phyloP scores from a whole-genome alignment of 768 basidiomycete genomes.

The Naganishia randhawae region DNA sequence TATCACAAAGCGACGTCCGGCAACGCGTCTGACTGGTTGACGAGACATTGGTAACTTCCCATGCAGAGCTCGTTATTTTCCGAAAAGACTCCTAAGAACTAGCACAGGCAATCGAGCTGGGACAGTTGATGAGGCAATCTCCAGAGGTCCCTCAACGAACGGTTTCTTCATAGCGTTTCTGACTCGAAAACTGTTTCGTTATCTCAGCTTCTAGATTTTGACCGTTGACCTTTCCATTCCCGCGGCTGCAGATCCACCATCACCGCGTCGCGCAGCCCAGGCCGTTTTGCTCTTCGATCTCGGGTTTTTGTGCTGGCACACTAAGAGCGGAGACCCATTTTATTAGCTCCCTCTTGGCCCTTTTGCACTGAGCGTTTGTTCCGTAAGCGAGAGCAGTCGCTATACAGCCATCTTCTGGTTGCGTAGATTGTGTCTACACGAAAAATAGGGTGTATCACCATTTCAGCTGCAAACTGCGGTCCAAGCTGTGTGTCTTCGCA shows the following conservation, averaged over 20 bases:
- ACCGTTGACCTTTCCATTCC: too few species aligned
- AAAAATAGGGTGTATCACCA: not conserved
- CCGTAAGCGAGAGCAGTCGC: not conserved
- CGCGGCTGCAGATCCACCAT: not conserved
- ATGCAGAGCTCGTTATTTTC: too few species aligned
- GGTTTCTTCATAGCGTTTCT: too few species aligned
- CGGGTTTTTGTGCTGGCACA: not conserved
- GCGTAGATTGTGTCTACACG: constrained; percentile 1
- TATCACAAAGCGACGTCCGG: too few species aligned
- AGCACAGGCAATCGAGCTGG: too few species aligned
- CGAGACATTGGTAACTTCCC: too few species aligned
- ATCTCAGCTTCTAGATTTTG: too few species aligned
- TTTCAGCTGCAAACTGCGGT: not conserved
- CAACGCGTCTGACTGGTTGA: too few species aligned
- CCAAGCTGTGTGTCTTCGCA: not conserved
- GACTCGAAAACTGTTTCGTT: too few species aligned
- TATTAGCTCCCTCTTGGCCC: constrained; percentile 15
- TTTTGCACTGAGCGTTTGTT: not conserved
- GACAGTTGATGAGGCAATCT: too few species aligned
- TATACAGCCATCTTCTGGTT: constrained; percentile 10
- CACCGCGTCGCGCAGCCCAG: not conserved
- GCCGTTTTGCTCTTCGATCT: not conserved
- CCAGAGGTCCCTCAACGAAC: too few species aligned
- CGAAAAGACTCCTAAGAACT: too few species aligned
- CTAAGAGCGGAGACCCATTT: not conserved